These are phyloP conservation scores for Talaromyces sp. DNA, from an alignment of 2,329 filamentous ascomycete genomes.

Conservation along the genomic window DNA sequence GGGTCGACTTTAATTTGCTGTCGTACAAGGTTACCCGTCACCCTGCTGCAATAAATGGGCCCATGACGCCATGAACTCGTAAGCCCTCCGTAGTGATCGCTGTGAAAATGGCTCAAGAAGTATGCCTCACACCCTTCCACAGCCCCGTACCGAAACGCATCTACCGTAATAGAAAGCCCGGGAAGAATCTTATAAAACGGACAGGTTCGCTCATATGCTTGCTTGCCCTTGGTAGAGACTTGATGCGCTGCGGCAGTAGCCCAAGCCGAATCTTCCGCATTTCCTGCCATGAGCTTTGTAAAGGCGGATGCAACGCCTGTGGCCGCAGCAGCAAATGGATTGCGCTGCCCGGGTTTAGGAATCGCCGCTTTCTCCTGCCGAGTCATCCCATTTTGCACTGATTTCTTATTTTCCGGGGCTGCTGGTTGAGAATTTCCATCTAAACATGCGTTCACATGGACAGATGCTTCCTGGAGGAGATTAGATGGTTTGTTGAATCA, in stretches of 20 bases:
- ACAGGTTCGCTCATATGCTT: conserved; percentile 82
- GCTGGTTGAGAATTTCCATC: conserved; percentile 68
- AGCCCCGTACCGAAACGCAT: conserved; percentile 92
- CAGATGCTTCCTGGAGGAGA: conserved; percentile 60
- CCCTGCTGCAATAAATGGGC: conserved; percentile 91
- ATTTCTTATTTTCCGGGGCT: conserved; percentile 32
- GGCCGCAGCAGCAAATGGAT: conserved; percentile 60
- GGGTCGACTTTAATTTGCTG: conserved; percentile 81
- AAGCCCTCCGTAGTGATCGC: conserved; percentile 91
- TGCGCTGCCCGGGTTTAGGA: conserved; percentile 73
- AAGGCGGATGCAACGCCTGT: conserved; percentile 64
- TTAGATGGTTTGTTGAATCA: conserved; percentile 7
- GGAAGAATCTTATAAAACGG: conserved; percentile 99
- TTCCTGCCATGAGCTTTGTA: conserved; percentile 84
- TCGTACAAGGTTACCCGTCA: conserved; percentile 83
- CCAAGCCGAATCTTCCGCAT: conserved; percentile 89
- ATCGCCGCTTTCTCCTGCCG: conserved; percentile 64
- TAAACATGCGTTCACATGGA: conserved; percentile 89
- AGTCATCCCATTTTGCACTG: conserved; percentile 33
- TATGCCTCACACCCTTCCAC: conserved; percentile 90
- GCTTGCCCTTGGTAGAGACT: conserved; percentile 71
- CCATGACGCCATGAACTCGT: conserved; percentile 86
- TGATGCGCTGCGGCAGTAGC: conserved; percentile 77
- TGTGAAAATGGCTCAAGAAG: conserved; percentile 96
- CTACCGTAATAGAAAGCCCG: conserved; percentile 85